These are phyloP conservation scores for Sporothrix luriei DNA, from an alignment of 2,329 filamentous ascomycete genomes.

Conservation along the genomic window DNA sequence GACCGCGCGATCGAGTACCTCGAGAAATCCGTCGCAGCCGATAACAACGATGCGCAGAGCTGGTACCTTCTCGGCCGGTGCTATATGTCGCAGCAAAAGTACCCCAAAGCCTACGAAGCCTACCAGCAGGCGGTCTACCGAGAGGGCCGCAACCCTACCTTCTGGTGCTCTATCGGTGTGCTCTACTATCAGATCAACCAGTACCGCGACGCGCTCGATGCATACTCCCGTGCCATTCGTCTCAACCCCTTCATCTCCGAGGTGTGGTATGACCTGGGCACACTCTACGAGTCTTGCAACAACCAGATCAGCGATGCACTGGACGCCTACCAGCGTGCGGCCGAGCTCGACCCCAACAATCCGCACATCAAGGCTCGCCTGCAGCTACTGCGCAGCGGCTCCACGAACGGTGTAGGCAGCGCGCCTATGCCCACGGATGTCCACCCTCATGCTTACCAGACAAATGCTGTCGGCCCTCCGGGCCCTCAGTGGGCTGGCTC, in stretches of 20 bases:
- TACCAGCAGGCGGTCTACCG: constrained; percentile 99
- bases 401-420: constrained; percentile 69
- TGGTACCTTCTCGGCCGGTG: constrained; percentile 97
- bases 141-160: constrained; percentile 95
- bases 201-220: constrained; percentile 95
- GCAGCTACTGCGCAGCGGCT: constrained; percentile 81
- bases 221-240: constrained; percentile 93
- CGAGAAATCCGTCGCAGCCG: constrained; percentile 89
- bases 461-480: constrained; percentile 78
- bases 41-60: constrained; percentile 93
- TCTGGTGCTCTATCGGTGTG: constrained; percentile 99
- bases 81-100: constrained; percentile 99
- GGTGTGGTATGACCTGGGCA: constrained; percentile 98
- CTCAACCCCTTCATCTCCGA: constrained; percentile 98
- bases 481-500: constrained; percentile 86
- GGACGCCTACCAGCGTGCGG: constrained; percentile 91
- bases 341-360: constrained; percentile 89
- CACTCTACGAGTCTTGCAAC: constrained; percentile 97
- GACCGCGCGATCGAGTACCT: constrained; percentile 96
- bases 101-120: constrained; percentile 96
- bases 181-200: constrained; percentile 99
- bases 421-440: constrained; percentile 94
- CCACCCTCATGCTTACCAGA: constrained; percentile 91
- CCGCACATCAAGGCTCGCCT: constrained; percentile 95
- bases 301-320: constrained; percentile 96